Base-by-base conservation (phyloP, 1,284 basidiomycete species). In the Sporisorium graminicola region DNA sequence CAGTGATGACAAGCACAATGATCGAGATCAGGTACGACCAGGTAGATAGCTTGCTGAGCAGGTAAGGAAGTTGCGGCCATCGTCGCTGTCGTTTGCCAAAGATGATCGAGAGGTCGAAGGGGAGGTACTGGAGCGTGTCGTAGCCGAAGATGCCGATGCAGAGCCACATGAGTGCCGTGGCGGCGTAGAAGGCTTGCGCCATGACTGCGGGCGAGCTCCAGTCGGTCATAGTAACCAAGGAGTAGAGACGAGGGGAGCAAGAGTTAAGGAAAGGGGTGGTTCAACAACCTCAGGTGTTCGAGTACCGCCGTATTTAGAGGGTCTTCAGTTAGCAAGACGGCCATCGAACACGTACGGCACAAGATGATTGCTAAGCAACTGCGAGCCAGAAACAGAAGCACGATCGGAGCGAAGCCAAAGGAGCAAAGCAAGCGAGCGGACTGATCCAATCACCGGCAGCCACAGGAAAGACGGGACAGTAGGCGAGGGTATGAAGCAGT, bases 21-120 rank as follows among this genome's bases (percentile, higher is more conserved):
- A 22, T 57, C 20, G 58, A 61, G 40, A 64, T 3, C 5, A 77
- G 31, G 58, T 69, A 77, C 46, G 52, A 29, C 65, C 63, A 73
- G 57, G 59, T 31, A 55, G 56, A 60, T 13, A 77, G 47, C 50
- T 69, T 66, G 65, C 61, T 65, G 55, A 73, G 61, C 9, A 77
- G 46, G 44, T 74, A 76, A 8, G 68, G 65, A 6, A 71, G 51
- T 33, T 78, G 71, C 3, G 67, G 61, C 72, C 72, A 75, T 31
- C 70, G 43, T 12, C 68, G 65, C 51, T 60, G 52, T 12, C 69
- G 65, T 37, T 58, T 55, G 43, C 65, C 62, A 12, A 54, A 29
- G 20, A 73, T 26, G 52, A 65, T 71, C 50, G 60, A 53, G 22
- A 65, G 24, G 42, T 76, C 74, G 26, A 76, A 76, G 22, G 49